Evolutionary conservation across 768 basidiomycete genomes (phyloP), one percentile per base, ranked within the genome.

Genomic region (Thelephora ganbajun): DNA sequence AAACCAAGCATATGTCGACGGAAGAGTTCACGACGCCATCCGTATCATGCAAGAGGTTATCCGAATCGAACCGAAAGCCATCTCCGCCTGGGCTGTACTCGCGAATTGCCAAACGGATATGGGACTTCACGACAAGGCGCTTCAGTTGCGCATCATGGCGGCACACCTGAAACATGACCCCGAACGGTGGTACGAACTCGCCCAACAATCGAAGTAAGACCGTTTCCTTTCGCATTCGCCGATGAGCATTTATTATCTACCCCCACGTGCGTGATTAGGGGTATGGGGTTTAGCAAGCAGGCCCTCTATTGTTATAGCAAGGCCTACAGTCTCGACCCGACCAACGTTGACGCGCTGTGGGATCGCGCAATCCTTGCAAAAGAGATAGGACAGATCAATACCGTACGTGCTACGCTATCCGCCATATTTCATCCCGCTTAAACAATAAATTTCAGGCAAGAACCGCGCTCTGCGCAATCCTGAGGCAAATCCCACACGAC

Each of bases 301-400:
- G 88, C 90, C 2, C 61, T 96, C 33, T 97, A 97, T 58, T 98
- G 94, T 59, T 88, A 86, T 59, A 72, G 83, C 0, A 93, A 96
- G 58, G 76, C 86, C 1, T 74, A 82, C 55, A 78, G 73, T 49
- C 67, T 86, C 19, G 83, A 94, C 57, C 84, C 87, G 1, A 70
- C 72, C 6, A 92, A 97, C 53, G 75, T 87, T 13, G 80, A 85
- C 50, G 84, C 87, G 3, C 71, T 90, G 13, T 96, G 89, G 88
- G 92, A 97, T 54, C 76, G 90, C 1, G 90, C 91, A 0, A 70
- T 75, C 4, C 71, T 94, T 11, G 81, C 89, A 1, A 82, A 81
- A 54, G 79, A 86, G 53, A 74, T 80, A 26, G 80, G 79, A 2
- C 80, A 89, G 34, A 65, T 79, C 35, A 69, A 72, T 52, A 81